These are phyloP conservation scores for Cladosporium sp. DNA, from an alignment of 2,329 filamentous ascomycete species.

Conservation along the genomic window DNA sequence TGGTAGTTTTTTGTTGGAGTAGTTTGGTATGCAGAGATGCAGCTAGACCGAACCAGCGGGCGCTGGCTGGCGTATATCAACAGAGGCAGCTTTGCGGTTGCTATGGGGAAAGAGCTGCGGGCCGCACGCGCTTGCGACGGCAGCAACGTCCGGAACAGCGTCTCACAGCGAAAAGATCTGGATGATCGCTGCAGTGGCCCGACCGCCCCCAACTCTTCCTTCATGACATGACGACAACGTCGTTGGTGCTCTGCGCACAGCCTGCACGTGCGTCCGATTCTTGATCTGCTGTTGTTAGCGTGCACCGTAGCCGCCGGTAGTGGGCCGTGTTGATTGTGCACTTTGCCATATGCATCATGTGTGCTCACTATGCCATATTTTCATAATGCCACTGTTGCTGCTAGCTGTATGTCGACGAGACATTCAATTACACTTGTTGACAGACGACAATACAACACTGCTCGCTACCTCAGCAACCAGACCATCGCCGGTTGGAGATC, in stretches of 20 bases:
- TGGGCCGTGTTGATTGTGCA: neutral
- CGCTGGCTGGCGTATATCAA: conserved; percentile 9
- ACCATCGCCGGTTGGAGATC: no score
- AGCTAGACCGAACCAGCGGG: conserved; percentile 5
- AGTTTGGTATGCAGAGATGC: conserved; percentile 6
- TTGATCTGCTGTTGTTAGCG: neutral
- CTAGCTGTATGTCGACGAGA: neutral
- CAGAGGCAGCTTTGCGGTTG: neutral
- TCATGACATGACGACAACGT: neutral
- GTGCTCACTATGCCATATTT: neutral
- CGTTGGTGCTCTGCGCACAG: neutral
- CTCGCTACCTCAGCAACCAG: no score
- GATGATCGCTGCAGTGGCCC: neutral
- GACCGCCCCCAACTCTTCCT: neutral
- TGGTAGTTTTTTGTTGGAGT: neutral
- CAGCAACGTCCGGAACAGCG: conserved; percentile 8
- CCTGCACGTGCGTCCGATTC: neutral
- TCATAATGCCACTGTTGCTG: neutral
- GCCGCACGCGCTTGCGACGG: neutral
- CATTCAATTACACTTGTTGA: neutral
- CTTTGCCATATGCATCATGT: neutral
- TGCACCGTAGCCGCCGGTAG: neutral
- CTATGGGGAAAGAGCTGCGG: conserved; percentile 8
- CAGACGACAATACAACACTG: no score
- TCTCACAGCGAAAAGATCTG: conserved; percentile 5